Evolutionary conservation across 139 green algal genomes (phyloP).

Genomic region (Ostreobium quekettii): DNA sequence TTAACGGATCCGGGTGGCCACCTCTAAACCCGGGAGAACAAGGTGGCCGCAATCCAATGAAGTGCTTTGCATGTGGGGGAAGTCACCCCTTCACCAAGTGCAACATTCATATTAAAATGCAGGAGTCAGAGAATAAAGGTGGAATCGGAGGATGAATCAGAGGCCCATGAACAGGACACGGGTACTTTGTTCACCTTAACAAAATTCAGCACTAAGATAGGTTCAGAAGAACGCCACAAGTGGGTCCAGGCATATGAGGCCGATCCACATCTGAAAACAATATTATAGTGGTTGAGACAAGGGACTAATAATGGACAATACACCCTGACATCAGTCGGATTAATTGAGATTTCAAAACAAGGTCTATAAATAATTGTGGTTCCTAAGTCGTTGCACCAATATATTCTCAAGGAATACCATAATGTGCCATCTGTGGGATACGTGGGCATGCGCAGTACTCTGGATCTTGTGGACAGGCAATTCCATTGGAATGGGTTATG

Average conservation of each 20-base stretch:
- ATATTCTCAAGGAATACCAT: not conserved
- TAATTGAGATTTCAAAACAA: not conserved
- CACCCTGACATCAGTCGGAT: not conserved
- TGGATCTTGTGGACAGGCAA: not conserved
- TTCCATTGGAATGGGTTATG: not conserved
- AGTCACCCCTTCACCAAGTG: no score
- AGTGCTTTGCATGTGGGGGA: no score
- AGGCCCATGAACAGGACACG: not conserved
- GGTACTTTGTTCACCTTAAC: no score
- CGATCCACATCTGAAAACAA: not conserved
- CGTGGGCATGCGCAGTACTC: not conserved
- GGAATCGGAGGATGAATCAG: not conserved
- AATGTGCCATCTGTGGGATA: not conserved
- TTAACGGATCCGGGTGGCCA: no score
- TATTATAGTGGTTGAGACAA: not conserved
- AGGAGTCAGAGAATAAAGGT: not conserved
- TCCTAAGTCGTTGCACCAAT: not conserved
- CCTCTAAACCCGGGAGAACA: no score
- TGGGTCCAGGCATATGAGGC: not conserved
- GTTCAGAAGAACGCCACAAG: slow-evolving; percentile 4
- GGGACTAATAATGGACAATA: not conserved
- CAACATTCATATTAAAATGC: no score
- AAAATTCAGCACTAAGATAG: slow-evolving; percentile 2
- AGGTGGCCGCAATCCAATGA: no score
- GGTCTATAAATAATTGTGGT: not conserved